Percentiles rank a stretch among this genome's conserved stretches.
phyloP scores from a whole-genome alignment of 1,139 yeast species.

The Tardiomyces depauwii region DNA sequence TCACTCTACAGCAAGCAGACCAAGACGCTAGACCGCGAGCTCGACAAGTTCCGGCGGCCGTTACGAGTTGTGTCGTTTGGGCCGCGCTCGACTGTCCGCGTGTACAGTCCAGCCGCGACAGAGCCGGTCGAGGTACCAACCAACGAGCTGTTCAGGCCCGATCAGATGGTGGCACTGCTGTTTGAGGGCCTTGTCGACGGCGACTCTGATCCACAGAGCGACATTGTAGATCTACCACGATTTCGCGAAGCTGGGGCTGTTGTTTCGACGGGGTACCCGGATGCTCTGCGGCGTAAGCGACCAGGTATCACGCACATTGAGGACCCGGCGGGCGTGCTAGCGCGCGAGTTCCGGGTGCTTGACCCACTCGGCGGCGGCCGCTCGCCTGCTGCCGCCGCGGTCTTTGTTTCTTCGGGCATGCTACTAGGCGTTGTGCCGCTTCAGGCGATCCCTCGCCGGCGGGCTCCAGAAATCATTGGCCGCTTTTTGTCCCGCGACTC shows the following conservation, averaged over 20 bases:
- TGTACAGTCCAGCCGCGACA: background rate
- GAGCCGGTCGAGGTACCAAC: background rate
- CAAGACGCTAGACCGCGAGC: background rate
- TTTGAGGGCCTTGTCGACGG: background rate
- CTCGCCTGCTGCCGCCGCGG: conserved; percentile 10
- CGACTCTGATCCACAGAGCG: background rate
- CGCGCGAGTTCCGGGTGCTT: conserved; percentile 11
- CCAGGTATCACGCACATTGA: conserved; percentile 7
- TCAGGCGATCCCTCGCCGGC: background rate
- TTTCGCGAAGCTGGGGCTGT: background rate
- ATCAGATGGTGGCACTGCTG: background rate
- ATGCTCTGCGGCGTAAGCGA: background rate
- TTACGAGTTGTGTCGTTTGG: background rate
- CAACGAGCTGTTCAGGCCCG: background rate
- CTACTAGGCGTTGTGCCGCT: background rate
- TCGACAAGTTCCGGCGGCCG: background rate
- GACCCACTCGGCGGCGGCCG: conserved; percentile 14
- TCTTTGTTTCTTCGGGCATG: conserved; percentile 8
- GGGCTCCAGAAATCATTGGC: background rate
- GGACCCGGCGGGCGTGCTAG: conserved; percentile 12
- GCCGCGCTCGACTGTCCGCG: background rate
- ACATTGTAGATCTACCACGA: background rate
- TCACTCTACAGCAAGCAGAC: background rate
- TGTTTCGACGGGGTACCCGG: background rate
- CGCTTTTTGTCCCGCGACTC: background rate